phyloP scores from a whole-genome alignment of 148 eudicot species.

The Selenicereus undatus region DNA sequence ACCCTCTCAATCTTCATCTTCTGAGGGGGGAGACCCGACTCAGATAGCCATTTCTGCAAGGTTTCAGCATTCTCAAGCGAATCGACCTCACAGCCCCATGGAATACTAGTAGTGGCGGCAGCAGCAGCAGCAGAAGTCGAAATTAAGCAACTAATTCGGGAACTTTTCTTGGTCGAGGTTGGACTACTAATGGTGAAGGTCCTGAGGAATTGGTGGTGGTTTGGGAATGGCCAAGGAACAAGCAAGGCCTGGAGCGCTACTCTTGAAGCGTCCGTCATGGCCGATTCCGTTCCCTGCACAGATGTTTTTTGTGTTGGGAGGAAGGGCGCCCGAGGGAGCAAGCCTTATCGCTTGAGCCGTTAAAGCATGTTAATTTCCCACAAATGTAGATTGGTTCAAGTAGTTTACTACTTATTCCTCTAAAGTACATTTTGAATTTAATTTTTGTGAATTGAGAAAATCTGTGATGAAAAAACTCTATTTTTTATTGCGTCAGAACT shows the following conservation, averaged over 20 bases:
- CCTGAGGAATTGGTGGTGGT: conserved; percentile 3
- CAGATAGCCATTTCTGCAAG: conserved; percentile 67
- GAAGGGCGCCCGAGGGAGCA: neutral
- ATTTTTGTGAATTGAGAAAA: too few species aligned
- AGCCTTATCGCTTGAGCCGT: conserved; percentile 33
- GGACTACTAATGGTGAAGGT: neutral
- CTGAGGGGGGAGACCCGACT: conserved; percentile 68
- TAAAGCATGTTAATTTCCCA: too few species aligned
- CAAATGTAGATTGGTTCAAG: too few species aligned
- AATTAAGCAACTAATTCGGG: conserved; percentile 38
- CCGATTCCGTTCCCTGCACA: neutral
- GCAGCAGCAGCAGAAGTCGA: conserved; percentile 22
- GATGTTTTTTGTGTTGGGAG: neutral
- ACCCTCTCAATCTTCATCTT: conserved; percentile 80
- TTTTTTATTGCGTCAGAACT: too few species aligned
- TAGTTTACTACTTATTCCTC: too few species aligned
- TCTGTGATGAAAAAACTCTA: too few species aligned
- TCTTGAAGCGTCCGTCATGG: conserved; percentile 60
- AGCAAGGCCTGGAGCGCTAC: conserved; percentile 33
- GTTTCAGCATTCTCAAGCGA: conserved; percentile 69
- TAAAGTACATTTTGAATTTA: too few species aligned
- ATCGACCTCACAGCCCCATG: conserved; percentile 89
- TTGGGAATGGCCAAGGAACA: conserved; percentile 32
- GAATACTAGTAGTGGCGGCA: conserved; percentile 17
- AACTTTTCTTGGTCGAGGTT: conserved; percentile 1